Percentiles rank a stretch among this genome's conserved stretches.
phyloP scores from a whole-genome alignment of 2,329 filamentous ascomycete species.

The Fusarium circinatum region DNA sequence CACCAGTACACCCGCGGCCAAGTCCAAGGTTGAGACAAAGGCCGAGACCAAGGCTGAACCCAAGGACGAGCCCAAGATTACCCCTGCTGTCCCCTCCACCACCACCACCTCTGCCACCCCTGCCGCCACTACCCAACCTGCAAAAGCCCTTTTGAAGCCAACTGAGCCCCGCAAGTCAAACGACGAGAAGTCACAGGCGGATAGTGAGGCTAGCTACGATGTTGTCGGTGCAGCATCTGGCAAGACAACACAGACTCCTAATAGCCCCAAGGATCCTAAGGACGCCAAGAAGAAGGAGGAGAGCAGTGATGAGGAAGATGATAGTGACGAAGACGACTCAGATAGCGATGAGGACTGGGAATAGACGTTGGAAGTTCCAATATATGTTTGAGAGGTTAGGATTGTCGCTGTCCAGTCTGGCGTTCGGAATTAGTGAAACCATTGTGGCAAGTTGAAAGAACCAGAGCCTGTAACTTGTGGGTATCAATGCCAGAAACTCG shows the following conservation, averaged over 20 bases:
- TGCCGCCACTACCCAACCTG: slow-evolving; percentile 65
- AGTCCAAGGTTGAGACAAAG: slow-evolving; percentile 48
- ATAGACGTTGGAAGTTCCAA: slow-evolving; percentile 51
- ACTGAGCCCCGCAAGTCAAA: slow-evolving; percentile 77
- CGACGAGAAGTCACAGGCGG: slow-evolving; percentile 88
- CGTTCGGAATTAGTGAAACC: slow-evolving; percentile 47
- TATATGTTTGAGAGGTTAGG: slow-evolving; percentile 25
- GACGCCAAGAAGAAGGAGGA: slow-evolving; percentile 13
- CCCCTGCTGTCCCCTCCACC: slow-evolving; percentile 65
- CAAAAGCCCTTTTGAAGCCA: slow-evolving; percentile 65
- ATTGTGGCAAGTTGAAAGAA: slow-evolving; percentile 30
- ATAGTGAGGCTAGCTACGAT: slow-evolving; percentile 96
- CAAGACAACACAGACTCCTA: slow-evolving; percentile 80
- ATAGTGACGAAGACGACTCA: slow-evolving; percentile 20
- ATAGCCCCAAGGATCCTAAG: slow-evolving; percentile 71
- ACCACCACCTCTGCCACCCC: slow-evolving; percentile 54
- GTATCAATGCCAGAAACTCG: slow-evolving; percentile 42
- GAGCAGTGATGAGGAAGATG: slow-evolving; percentile 19
- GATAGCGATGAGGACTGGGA: slow-evolving; percentile 78
- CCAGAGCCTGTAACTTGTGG: slow-evolving; percentile 37
- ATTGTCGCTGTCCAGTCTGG: slow-evolving; percentile 43
- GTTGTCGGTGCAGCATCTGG: slow-evolving; percentile 84
- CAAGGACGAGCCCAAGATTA: slow-evolving; percentile 41
- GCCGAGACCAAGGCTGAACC: slow-evolving; percentile 50
- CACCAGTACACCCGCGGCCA: slow-evolving; percentile 19